Evolutionary conservation across 495 filamentous ascomycete genomes (phyloP), one percentile per base, ranked within the genome.

Genomic region (Aspergillus coremiiformis): DNA sequence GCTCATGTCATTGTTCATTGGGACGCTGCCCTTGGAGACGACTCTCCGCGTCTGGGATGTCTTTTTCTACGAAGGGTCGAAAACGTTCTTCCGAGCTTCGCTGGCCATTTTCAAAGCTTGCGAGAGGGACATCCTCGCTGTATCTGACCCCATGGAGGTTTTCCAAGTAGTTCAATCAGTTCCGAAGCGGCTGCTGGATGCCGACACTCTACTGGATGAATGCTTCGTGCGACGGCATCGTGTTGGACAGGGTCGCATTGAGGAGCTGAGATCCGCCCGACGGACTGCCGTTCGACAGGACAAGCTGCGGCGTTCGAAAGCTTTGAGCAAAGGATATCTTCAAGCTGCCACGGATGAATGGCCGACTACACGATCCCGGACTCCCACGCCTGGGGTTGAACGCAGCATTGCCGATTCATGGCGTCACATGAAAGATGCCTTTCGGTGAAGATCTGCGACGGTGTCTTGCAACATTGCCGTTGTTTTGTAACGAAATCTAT

Each of bases 1-100:
- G 93, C 94, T 98, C 66, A 98, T 98, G 93, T 90, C 85, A 14
- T 84, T 90, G 39, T 96, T 93, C 67, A 92, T 96, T 65, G 90
- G 91, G 30, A 95, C 85, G 1, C 67, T 98, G 23, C 93, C 93
- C 15, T 87, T 94, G 56, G 93, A 98, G 64, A 85, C 86, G 33
- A 88, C 87, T 0, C 74, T 96, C 12, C 84, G 93, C 17, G 89
- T 98, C 5, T 98, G 93, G 93, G 93, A 98, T 57, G 78, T 84
- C 5, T 88, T 96, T 64, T 96, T 96, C 72, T 95, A 91, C 66
- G 93, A 98, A 67, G 93, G 93, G 21, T 88, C 84, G 35, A 91
- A 91, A 58, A 96, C 90, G 2, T 81, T 98, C n/a, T 98, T 97
- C 67, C 85, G 90, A 27, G 86, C 95, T 49, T 88, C 92, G 6